Conservation (phyloP, 306 rosid species). For the Pueraria montana region DNA sequence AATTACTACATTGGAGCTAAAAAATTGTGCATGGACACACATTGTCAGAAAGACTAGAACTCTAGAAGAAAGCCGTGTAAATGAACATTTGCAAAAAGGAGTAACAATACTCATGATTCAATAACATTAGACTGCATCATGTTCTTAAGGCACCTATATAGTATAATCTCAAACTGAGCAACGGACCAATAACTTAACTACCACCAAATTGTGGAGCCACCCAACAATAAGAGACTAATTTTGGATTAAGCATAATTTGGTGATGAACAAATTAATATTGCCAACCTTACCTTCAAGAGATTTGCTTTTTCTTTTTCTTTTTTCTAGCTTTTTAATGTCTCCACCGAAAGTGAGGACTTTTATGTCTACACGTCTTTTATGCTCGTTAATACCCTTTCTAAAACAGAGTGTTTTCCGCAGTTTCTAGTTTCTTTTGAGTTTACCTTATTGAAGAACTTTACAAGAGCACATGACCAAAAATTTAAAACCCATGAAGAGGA, state of each 20-base stretch:
- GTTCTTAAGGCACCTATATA: background rate
- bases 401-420: constrained; percentile 10
- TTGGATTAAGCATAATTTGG: constrained; percentile 18
- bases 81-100: background rate
- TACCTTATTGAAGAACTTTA: background rate
- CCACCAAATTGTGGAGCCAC: constrained; percentile 40
- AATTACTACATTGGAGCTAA: background rate
- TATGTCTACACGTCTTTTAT: constrained; percentile 35
- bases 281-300: constrained; percentile 46
- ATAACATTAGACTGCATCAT: background rate
- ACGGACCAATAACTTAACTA: background rate
- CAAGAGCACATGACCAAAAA: constrained; percentile 22
- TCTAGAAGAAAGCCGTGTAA: background rate
- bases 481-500: background rate
- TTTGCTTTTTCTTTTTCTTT: constrained; percentile 6
- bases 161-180: constrained; percentile 2
- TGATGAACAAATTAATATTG: constrained; percentile 33
- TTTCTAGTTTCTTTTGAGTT: constrained; percentile 5
- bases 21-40: background rate
- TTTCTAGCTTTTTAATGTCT: constrained; percentile 21
- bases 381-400: background rate
- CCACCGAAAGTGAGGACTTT: constrained; percentile 45
- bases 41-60: background rate
- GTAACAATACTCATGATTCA: background rate
- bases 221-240: constrained; percentile 27